A percentile compares a stretch with the other conserved stretches of the same genome.
Conservation (phyloP, 2,329 filamentous ascomycete species). For the Elsinoe australis region DNA sequence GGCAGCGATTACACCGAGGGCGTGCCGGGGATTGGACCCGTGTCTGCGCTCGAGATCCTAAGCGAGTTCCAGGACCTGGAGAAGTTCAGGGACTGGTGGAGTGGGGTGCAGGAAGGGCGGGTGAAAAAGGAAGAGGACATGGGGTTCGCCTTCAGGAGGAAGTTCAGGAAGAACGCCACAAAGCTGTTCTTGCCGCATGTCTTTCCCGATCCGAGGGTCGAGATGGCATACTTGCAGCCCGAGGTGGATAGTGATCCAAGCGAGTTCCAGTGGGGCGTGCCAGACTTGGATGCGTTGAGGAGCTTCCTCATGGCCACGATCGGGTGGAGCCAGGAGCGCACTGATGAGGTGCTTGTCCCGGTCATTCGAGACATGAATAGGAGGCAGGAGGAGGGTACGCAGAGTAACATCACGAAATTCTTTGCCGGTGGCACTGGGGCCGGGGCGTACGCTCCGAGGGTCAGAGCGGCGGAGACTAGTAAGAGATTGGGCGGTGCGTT, state of each 20-base stretch:
- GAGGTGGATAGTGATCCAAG: slow-evolving; percentile 75
- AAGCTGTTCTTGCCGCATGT: slow-evolving; percentile 77
- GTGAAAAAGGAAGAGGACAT: slow-evolving; percentile 53
- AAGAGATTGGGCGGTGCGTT: slow-evolving; percentile 73
- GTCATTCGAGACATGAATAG: slow-evolving; percentile 95
- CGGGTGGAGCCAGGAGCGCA: slow-evolving; percentile 84
- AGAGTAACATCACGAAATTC: slow-evolving; percentile 91
- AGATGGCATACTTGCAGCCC: slow-evolving; percentile 74
- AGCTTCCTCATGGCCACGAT: slow-evolving; percentile 84
- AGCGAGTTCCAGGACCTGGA: slow-evolving; percentile 74
- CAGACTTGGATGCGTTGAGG: slow-evolving; percentile 78
- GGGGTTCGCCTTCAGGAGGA: slow-evolving; percentile 63
- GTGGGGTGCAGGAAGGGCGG: slow-evolving; percentile 60
- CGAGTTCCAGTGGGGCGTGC: slow-evolving; percentile 89
- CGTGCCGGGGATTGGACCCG: slow-evolving; percentile 80
- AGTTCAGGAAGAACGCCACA: slow-evolving; percentile 74
- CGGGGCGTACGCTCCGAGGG: slow-evolving; percentile 65
- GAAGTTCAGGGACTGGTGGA: slow-evolving; percentile 86
- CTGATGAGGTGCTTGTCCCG: slow-evolving; percentile 90
- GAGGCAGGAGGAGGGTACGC: slow-evolving; percentile 79
- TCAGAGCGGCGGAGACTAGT: slow-evolving; percentile 54
- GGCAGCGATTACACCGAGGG: slow-evolving; percentile 95
- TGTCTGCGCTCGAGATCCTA: slow-evolving; percentile 88
- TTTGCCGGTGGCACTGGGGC: slow-evolving; percentile 69
- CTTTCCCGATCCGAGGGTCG: slow-evolving; percentile 73